These are phyloP conservation scores for Mucor piriformis DNA, from an alignment of 371 early-diverging fungal species.

Conservation along the genomic window DNA sequence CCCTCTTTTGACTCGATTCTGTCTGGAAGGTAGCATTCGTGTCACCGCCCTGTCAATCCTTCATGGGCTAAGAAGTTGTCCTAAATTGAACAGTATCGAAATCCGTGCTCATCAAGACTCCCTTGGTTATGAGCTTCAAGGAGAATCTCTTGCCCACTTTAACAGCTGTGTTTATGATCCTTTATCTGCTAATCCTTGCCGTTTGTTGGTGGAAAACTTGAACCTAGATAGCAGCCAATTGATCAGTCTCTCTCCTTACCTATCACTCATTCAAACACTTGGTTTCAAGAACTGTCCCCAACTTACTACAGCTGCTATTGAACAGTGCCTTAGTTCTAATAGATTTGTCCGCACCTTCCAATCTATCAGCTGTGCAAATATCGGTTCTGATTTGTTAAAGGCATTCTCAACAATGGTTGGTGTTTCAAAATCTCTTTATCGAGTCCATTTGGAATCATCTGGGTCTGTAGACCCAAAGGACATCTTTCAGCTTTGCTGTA, in stretches of 20 bases:
- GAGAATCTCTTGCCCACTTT: background rate
- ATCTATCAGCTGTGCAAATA: constrained; percentile 16
- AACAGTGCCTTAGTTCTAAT: background rate
- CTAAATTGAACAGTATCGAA: constrained; percentile 25
- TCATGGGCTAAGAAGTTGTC: constrained; percentile 18
- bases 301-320: constrained; percentile 1
- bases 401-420: background rate
- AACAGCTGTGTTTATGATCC: background rate
- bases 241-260: background rate
- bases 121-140: background rate
- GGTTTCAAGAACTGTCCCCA: constrained; percentile 7
- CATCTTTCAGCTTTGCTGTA: constrained; percentile 19
- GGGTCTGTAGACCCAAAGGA: constrained; percentile 19
- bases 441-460: constrained; percentile 23
- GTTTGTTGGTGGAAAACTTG: constrained; percentile 23
- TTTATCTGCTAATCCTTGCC: constrained; percentile 1
- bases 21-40: constrained; percentile 21
- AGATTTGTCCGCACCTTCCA: constrained; percentile 6
- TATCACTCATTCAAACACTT: constrained; percentile 1
- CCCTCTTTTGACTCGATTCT: constrained; percentile 20
- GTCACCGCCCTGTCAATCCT: constrained; percentile 16
- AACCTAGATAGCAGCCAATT: constrained; percentile 2
- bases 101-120: constrained; percentile 23
- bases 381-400: constrained; percentile 9
- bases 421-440: background rate